Conservation (phyloP, 2,329 filamentous ascomycete genomes). For the Pyrenochaeta sp. region DNA sequence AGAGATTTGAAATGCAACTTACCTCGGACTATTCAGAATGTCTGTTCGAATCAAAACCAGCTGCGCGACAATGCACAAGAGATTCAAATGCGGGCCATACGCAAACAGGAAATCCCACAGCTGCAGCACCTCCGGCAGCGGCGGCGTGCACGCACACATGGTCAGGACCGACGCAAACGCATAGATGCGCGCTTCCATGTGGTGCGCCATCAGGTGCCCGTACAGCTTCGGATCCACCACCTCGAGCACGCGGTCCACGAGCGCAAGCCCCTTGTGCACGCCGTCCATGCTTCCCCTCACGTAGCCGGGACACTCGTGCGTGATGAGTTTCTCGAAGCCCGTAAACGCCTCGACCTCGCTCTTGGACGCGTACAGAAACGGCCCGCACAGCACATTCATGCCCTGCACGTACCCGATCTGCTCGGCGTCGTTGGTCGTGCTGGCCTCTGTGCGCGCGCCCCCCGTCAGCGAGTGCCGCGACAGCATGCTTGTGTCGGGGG, state of each 20-base stretch:
- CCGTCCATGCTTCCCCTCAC: constrained; percentile 97
- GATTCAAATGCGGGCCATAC: constrained; percentile 92
- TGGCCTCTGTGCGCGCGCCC: constrained; percentile 39
- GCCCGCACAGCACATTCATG: constrained; percentile 97
- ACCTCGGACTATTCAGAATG: constrained; percentile 86
- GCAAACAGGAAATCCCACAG: constrained; percentile 98
- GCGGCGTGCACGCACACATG: constrained; percentile 93
- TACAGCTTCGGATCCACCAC: constrained; percentile 91
- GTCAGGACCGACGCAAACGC: constrained; percentile 95
- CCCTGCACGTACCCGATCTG: constrained; percentile 94
- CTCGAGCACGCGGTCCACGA: constrained; percentile 90
- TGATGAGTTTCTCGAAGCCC: constrained; percentile 87
- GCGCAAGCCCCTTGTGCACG: constrained; percentile 86
- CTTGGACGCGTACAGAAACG: constrained; percentile 91
- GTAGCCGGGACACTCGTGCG: constrained; percentile 88
- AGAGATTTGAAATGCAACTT: too few species aligned
- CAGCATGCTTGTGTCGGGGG: constrained; percentile 52
- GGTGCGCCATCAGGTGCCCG: constrained; percentile 82
- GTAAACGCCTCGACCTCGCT: constrained; percentile 96
- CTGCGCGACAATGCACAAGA: constrained; percentile 95
- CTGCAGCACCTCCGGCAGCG: constrained; percentile 87
- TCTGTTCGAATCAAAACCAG: constrained; percentile 86
- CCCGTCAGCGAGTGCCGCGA: constrained; percentile 42
- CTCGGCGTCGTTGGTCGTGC: constrained; percentile 59
- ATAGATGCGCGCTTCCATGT: constrained; percentile 91